Conservation (phyloP, 2,329 filamentous ascomycete genomes). For the Emergomyces orientalis region DNA sequence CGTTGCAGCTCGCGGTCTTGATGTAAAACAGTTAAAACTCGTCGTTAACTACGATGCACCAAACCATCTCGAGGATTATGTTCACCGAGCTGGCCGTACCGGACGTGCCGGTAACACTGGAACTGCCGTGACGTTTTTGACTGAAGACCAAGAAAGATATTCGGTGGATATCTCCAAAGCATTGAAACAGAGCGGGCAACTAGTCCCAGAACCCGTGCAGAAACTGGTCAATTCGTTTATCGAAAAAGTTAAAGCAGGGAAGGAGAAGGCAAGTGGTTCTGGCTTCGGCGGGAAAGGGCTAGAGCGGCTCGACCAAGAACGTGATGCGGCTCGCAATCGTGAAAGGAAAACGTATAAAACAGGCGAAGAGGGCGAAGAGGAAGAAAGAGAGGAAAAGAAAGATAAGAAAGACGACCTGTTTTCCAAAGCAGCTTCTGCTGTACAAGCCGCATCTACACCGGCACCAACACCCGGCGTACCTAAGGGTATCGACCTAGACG, state of each 20-base stretch:
- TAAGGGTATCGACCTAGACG: slow-evolving; percentile 53
- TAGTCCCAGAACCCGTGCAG: slow-evolving; percentile 61
- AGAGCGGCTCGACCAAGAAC: slow-evolving; percentile 81
- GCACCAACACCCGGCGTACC: slow-evolving; percentile 37
- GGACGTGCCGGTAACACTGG: slow-evolving; percentile 91
- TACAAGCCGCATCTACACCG: slow-evolving; percentile 51
- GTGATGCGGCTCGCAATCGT: slow-evolving; percentile 74
- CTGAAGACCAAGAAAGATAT: slow-evolving; percentile 83
- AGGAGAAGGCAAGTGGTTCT: slow-evolving; percentile 71
- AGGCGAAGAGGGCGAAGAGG: slow-evolving; percentile 71
- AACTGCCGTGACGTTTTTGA: slow-evolving; percentile 89
- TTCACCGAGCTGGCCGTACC: slow-evolving; percentile 86
- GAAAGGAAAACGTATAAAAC: slow-evolving; percentile 86
- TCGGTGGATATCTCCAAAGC: slow-evolving; percentile 83
- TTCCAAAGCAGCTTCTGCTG: slow-evolving; percentile 53
- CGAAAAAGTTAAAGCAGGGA: slow-evolving; percentile 85
- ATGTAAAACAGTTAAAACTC: slow-evolving; percentile 91
- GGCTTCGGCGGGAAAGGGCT: slow-evolving; percentile 94
- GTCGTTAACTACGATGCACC: slow-evolving; percentile 94
- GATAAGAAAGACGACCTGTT: slow-evolving; percentile 50
- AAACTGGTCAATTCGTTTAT: slow-evolving; percentile 59
- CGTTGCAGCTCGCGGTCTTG: slow-evolving; percentile 85
- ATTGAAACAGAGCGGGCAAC: slow-evolving; percentile 80
- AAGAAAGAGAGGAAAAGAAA: slow-evolving; percentile 58
- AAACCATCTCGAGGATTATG: slow-evolving; percentile 92